phyloP scores from a whole-genome alignment of 176 grass and related monocot genomes.

The Lolium multiflorum region DNA sequence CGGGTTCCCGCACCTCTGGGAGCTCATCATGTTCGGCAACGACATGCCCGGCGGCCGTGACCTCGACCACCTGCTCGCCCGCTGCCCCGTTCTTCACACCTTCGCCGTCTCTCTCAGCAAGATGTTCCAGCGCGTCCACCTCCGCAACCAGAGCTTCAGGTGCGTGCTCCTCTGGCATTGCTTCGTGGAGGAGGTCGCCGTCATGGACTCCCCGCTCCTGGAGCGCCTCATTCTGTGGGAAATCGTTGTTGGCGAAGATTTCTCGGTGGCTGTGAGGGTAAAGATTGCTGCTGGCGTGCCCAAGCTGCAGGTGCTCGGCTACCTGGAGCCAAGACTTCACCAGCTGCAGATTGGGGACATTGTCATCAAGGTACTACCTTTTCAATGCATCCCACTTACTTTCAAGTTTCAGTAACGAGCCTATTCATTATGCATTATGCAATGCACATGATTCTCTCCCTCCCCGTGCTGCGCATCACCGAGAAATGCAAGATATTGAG shows the following conservation, averaged over 20 bases:
- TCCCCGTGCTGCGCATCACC: no score
- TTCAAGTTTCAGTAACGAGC: neutral
- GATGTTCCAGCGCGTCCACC: neutral
- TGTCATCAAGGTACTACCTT: constrained; percentile 8
- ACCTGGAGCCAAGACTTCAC: neutral
- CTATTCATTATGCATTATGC: neutral
- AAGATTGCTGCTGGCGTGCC: neutral
- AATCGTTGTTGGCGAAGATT: neutral
- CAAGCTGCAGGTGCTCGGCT: neutral
- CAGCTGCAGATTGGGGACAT: neutral
- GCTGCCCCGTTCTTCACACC: neutral
- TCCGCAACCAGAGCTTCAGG: neutral
- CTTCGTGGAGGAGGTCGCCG: neutral
- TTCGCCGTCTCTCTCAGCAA: neutral
- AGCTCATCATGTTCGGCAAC: neutral
- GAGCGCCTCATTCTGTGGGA: neutral
- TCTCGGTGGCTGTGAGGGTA: neutral
- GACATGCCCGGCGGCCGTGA: neutral
- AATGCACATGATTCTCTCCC: neutral
- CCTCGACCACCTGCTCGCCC: neutral
- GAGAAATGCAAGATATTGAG: neutral
- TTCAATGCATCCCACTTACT: neutral
- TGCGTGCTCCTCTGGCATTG: constrained; percentile 6
- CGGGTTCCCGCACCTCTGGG: neutral
- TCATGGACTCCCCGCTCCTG: neutral